Conservation (phyloP, 768 basidiomycete species). For the Amanita fuliginea region DNA sequence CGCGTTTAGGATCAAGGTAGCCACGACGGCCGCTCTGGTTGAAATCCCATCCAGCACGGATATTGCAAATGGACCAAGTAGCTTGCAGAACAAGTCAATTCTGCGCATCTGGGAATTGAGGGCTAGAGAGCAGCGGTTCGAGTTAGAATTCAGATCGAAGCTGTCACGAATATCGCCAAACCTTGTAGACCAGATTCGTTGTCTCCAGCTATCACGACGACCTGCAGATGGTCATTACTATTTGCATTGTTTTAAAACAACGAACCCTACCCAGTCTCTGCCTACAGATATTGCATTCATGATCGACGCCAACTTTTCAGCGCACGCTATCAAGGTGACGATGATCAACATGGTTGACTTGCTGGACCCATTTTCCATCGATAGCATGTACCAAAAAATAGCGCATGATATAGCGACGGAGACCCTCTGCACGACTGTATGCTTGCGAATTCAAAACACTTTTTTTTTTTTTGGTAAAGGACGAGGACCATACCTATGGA, state of each 20-base stretch:
- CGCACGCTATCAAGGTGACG: constrained; percentile 10
- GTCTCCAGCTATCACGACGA: constrained; percentile 4
- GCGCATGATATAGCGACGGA: constrained; percentile 14
- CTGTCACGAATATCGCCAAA: neutral
- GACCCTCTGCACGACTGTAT: constrained; percentile 12
- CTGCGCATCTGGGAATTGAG: constrained; percentile 20
- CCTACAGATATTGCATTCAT: constrained; percentile 18
- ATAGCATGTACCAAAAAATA: constrained; percentile 11
- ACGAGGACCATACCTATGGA: constrained; percentile 11
- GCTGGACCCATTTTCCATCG: neutral
- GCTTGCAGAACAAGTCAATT: constrained; percentile 20
- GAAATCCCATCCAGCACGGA: constrained; percentile 16
- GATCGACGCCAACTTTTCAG: constrained; percentile 16
- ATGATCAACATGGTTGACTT: constrained; percentile 6
- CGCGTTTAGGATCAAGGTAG: constrained; percentile 11
- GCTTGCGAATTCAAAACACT: neutral
- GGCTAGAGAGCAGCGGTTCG: constrained; percentile 1
- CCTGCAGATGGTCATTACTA: neutral
- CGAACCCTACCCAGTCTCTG: constrained; percentile 16
- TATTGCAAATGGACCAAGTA: constrained; percentile 15
- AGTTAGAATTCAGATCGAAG: neutral
- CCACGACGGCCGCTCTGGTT: constrained; percentile 11
- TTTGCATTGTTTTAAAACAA: neutral
- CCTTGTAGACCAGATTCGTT: constrained; percentile 4
- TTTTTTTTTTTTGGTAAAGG: neutral